A percentile compares a stretch with the other conserved stretches of the same genome.
These are phyloP conservation scores for Dipteronia sinensis DNA, from an alignment of 345 rosid species.

Conservation along the genomic window DNA sequence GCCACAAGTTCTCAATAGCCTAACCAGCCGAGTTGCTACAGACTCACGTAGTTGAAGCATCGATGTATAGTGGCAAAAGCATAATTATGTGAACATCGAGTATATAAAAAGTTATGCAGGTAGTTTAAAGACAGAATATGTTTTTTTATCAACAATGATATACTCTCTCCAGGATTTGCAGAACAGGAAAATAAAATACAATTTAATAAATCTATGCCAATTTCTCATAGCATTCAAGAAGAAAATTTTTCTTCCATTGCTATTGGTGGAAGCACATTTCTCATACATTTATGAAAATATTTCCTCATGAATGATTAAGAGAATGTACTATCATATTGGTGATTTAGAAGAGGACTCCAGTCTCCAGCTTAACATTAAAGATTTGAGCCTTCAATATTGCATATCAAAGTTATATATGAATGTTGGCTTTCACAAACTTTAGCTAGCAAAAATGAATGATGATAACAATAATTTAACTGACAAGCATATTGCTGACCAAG, in stretches of 20 bases:
- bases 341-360: neutral
- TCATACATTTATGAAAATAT: neutral
- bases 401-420: neutral
- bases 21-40: neutral
- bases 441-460: neutral
- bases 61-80: neutral
- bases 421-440: neutral
- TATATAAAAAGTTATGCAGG: neutral
- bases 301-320: neutral
- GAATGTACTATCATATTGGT: neutral
- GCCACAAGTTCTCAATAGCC: neutral
- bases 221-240: neutral
- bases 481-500: neutral
- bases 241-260: neutral
- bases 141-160: neutral
- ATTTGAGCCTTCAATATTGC: neutral
- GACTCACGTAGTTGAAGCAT: neutral
- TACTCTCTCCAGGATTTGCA: neutral
- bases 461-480: neutral
- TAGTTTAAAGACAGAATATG: neutral
- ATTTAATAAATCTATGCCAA: neutral
- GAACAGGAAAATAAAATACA: neutral
- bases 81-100: neutral
- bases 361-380: no score
- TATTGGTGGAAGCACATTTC: neutral